phyloP scores from a whole-genome alignment of 176 grass and related monocot genomes.

The Saccharum spontaneum region DNA sequence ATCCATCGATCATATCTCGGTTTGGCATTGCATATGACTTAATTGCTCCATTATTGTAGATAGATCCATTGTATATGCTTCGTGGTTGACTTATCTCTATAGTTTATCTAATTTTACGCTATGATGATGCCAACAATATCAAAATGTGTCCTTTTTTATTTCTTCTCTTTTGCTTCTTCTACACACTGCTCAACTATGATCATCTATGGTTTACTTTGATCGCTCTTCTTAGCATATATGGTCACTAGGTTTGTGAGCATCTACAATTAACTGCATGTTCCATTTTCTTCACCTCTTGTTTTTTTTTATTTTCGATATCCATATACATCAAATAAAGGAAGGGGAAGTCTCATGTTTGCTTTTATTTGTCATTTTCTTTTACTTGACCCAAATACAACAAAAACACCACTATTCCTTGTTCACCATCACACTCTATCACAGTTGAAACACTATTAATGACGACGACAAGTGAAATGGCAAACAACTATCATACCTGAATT shows the following conservation, averaged over 20 bases:
- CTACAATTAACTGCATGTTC: background rate
- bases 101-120: background rate
- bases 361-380: background rate
- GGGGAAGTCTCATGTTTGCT: background rate
- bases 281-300: background rate
- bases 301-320: background rate
- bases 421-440: background rate
- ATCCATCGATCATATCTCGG: background rate
- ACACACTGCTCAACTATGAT: too few relatives aligned
- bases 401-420: background rate
- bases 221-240: too few relatives aligned
- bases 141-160: background rate
- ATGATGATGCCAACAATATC: background rate
- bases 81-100: too few relatives aligned
- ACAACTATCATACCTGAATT: background rate
- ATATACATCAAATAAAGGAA: background rate
- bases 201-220: too few relatives aligned
- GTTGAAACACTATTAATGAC: background rate
- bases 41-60: background rate
- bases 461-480: background rate
- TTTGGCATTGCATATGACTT: too few relatives aligned
- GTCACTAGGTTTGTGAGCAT: background rate
- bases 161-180: too few relatives aligned
- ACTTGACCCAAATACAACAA: background rate
- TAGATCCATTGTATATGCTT: background rate